Conservation (phyloP, 768 basidiomycete species). For the Mycena belliarum region DNA sequence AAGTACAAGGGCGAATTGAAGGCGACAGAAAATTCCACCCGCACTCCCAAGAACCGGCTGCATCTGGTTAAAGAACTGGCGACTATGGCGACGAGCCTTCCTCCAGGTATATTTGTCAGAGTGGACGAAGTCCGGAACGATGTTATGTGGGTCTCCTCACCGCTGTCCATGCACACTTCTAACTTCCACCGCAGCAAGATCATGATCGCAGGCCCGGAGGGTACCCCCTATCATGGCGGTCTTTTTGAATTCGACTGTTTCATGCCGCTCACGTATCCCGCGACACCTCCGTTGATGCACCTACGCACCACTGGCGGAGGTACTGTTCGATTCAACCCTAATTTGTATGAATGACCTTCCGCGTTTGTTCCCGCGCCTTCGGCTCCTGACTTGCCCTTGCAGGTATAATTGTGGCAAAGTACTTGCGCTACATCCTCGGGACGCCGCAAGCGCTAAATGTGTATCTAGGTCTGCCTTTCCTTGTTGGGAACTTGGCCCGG, state of each 20-base stretch:
- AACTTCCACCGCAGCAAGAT: slow-evolving; percentile 40
- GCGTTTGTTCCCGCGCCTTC: not conserved
- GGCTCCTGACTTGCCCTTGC: not conserved
- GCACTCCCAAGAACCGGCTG: slow-evolving; percentile 47
- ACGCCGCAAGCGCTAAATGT: not conserved
- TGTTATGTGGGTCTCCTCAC: slow-evolving; percentile 41
- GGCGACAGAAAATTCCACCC: slow-evolving; percentile 37
- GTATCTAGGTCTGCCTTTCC: slow-evolving; percentile 55
- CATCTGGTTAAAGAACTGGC: slow-evolving; percentile 61
- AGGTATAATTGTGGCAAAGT: slow-evolving; percentile 20
- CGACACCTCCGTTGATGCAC: slow-evolving; percentile 47
- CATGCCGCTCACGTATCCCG: slow-evolving; percentile 53
- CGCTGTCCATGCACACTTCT: slow-evolving; percentile 3
- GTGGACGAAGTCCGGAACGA: slow-evolving; percentile 61
- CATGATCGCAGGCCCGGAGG: slow-evolving; percentile 60
- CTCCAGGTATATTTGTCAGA: slow-evolving; percentile 56
- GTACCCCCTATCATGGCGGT: slow-evolving; percentile 55
- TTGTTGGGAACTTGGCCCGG: slow-evolving; percentile 59
- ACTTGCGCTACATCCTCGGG: not conserved
- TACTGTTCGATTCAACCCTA: slow-evolving; percentile 56
- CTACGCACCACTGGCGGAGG: slow-evolving; percentile 56
- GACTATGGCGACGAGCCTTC: slow-evolving; percentile 55
- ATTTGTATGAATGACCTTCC: slow-evolving; percentile 39
- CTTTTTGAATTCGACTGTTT: slow-evolving; percentile 61
- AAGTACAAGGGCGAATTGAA: slow-evolving; percentile 35